Conservation (phyloP, 306 rosid species). For the Dalbergia cochinchinensis region DNA sequence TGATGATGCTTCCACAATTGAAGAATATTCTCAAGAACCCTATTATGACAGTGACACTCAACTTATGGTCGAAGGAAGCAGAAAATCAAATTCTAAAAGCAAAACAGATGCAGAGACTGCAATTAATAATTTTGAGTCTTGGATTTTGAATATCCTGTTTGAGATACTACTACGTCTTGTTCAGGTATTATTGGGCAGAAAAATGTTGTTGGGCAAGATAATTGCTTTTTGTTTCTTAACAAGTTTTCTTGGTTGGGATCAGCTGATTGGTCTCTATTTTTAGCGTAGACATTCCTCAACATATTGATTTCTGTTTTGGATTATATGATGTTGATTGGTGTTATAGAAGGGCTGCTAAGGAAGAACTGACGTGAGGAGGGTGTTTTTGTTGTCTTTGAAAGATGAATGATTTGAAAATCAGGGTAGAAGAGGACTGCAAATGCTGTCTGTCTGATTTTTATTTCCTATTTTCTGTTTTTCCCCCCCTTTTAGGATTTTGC, state of each 20-base stretch:
- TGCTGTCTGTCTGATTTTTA: background rate
- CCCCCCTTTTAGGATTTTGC: no score
- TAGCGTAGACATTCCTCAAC: slow-evolving; percentile 1
- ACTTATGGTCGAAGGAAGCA: slow-evolving; percentile 69
- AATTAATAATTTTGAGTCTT: slow-evolving; percentile 76
- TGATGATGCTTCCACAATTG: slow-evolving; percentile 74
- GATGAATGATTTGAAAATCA: slow-evolving; percentile 19
- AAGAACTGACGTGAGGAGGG: slow-evolving; percentile 19
- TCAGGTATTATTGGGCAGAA: slow-evolving; percentile 68
- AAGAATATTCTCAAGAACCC: slow-evolving; percentile 85
- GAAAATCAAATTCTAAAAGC: slow-evolving; percentile 58
- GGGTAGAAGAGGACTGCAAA: background rate
- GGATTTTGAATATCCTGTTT: slow-evolving; percentile 91
- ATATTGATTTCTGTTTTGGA: slow-evolving; percentile 8
- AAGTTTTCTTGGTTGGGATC: slow-evolving; percentile 26
- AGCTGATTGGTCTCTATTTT: slow-evolving; percentile 36
- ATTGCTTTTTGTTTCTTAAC: slow-evolving; percentile 32
- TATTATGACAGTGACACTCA: slow-evolving; percentile 77
- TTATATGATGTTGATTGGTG: slow-evolving; percentile 3
- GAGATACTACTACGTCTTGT: slow-evolving; percentile 95
- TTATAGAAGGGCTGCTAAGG: slow-evolving; percentile 28
- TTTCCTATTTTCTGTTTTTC: no score
- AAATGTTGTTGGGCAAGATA: slow-evolving; percentile 28
- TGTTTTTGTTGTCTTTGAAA: slow-evolving; percentile 9
- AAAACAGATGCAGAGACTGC: slow-evolving; percentile 64